Conservation (phyloP, 352 stramenopile genomes). For the Pythium coloratum region DNA sequence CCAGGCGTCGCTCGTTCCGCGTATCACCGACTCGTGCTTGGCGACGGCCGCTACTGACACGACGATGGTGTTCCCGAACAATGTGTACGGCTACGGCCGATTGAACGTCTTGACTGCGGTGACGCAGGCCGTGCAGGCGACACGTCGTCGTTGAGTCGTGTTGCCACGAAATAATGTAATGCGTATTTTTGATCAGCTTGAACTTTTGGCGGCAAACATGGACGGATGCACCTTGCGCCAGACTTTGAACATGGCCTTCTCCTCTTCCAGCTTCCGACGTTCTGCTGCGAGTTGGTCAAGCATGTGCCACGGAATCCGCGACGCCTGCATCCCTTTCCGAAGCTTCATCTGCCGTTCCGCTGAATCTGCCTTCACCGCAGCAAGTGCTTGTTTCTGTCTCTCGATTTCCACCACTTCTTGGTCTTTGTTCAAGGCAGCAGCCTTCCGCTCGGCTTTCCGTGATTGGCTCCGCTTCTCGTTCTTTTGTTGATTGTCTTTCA, state of each 20-base stretch:
- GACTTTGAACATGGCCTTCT: slow-evolving; percentile 61
- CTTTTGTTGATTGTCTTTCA: slow-evolving; percentile 34
- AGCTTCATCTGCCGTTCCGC: slow-evolving; percentile 19
- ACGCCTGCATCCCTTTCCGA: slow-evolving; percentile 36
- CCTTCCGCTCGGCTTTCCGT: neutral
- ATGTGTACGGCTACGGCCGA: slow-evolving; percentile 52
- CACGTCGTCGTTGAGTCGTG: neutral
- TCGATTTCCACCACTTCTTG: neutral
- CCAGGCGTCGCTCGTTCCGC: slow-evolving; percentile 13
- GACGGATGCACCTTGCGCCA: slow-evolving; percentile 39
- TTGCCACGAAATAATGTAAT: neutral
- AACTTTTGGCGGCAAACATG: slow-evolving; percentile 15
- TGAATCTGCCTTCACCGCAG: slow-evolving; percentile 1
- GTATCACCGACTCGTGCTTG: slow-evolving; percentile 18
- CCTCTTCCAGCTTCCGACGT: slow-evolving; percentile 42
- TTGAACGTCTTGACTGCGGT: slow-evolving; percentile 41
- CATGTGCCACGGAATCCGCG: slow-evolving; percentile 69
- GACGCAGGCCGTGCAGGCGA: slow-evolving; percentile 5
- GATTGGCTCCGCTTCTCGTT: slow-evolving; percentile 13
- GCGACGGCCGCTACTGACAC: slow-evolving; percentile 5
- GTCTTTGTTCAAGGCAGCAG: neutral
- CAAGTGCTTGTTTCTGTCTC: neutral
- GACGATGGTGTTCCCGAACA: slow-evolving; percentile 47
- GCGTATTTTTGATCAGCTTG: neutral
- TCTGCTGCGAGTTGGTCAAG: slow-evolving; percentile 64